Evolutionary conservation across 148 eudicot genomes (phyloP).

Genomic region (Mesembryanthemum crystallinum): DNA sequence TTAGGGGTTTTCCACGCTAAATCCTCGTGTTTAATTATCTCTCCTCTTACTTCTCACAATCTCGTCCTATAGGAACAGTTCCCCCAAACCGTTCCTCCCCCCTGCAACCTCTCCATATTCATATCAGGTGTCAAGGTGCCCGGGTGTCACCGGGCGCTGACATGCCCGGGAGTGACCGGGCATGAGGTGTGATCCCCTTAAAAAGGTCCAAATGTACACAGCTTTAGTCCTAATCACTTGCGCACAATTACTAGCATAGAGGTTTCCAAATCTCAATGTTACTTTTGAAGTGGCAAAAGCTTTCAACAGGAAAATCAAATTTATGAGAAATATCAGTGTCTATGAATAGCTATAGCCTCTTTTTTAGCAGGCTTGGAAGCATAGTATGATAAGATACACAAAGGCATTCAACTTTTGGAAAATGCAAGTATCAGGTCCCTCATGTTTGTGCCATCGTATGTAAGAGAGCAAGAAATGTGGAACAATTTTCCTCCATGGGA

Average conservation of each 20-base stretch:
- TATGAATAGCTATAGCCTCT: not conserved
- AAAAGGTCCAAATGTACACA: not conserved
- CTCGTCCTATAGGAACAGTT: too few species aligned
- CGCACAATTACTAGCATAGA: not conserved
- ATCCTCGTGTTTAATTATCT: too few species aligned
- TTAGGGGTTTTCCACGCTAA: too few species aligned
- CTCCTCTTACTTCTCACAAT: too few species aligned
- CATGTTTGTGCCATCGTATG: not conserved
- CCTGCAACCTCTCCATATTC: too few species aligned
- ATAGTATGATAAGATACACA: not conserved
- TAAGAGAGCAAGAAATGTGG: not conserved
- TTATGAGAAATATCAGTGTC: not conserved
- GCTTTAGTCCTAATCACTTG: not conserved
- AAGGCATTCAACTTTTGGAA: constrained; percentile 1
- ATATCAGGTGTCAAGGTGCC: too few species aligned
- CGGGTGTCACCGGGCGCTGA: too few species aligned
- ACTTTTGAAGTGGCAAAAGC: not conserved
- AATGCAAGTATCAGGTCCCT: not conserved
- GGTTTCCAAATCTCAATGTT: not conserved
- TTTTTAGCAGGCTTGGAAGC: not conserved
- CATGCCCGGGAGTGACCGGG: too few species aligned
- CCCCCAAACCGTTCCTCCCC: too few species aligned
- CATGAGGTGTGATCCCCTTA: too few species aligned
- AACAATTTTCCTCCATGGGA: not conserved
- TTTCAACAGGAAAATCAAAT: not conserved